phyloP scores from a whole-genome alignment of 495 filamentous ascomycete genomes.

The Xylaria cubensis region DNA sequence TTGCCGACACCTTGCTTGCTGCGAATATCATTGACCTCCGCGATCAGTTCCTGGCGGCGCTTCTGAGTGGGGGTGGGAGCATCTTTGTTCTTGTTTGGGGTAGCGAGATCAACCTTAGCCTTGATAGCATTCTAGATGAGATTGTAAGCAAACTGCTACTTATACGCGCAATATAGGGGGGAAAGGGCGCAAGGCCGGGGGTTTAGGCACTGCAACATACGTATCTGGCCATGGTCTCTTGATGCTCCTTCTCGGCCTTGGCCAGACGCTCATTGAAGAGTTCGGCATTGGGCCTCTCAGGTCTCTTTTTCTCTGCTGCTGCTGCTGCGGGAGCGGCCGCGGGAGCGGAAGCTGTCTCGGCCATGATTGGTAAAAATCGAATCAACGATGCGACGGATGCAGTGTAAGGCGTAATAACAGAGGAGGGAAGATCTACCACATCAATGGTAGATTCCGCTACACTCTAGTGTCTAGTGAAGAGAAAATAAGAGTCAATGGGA shows the following conservation, averaged over 20 bases:
- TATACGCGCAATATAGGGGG: background rate
- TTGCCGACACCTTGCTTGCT: constrained; percentile 86
- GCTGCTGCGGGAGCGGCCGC: constrained; percentile 44
- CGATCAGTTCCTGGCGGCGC: constrained; percentile 80
- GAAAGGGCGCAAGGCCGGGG: background rate
- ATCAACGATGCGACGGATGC: background rate
- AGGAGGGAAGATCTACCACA: constrained; percentile 20
- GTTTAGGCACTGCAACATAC: constrained; percentile 60
- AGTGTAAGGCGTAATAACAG: constrained; percentile 10
- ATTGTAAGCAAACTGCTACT: constrained; percentile 25
- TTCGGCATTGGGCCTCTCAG: constrained; percentile 74
- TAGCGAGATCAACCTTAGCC: constrained; percentile 79
- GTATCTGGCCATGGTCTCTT: constrained; percentile 72
- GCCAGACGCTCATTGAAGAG: constrained; percentile 73
- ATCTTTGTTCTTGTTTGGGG: constrained; percentile 71
- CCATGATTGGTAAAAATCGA: constrained; percentile 43
- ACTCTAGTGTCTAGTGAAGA: background rate
- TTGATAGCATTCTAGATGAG: constrained; percentile 75
- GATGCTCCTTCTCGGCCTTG: constrained; percentile 83
- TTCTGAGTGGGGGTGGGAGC: constrained; percentile 74
- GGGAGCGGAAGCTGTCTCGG: constrained; percentile 43
- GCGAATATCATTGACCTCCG: constrained; percentile 73
- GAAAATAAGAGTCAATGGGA: background rate
- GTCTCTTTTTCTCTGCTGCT: constrained; percentile 57
- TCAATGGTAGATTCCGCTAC: constrained; percentile 17